Evolutionary conservation across 495 filamentous ascomycete species (phyloP), one percentile per base, ranked within the genome.

Genomic region (Thermochaetoides thermophila): DNA sequence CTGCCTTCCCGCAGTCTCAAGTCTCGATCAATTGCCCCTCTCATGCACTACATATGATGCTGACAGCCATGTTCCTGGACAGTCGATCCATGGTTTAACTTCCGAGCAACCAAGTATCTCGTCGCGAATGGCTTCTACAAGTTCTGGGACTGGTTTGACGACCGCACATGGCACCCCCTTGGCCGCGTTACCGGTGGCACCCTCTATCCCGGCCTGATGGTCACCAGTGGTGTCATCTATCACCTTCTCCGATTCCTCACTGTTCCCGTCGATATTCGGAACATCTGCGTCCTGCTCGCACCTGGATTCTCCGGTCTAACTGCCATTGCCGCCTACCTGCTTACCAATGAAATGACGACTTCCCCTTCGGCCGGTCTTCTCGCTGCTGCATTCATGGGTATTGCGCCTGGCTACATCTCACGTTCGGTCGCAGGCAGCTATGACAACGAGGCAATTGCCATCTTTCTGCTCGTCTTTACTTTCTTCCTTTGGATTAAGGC

Each of bases 61-160:
- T n/a, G n/a, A n/a, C n/a, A n/a, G n/a, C n/a, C n/a, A n/a, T n/a
- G n/a, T n/a, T n/a, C n/a, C n/a, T n/a, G n/a, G n/a, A 40, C 45
- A 96, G 89, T 96, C 61, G 89, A 99, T 60, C 91, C 91, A n/a
- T 99, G 91, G 91, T 99, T 99, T 61, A 99, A 99, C 60, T 99
- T 99, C 61, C 71, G 91, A 49, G 91, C 91, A 41, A 96, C 91
- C 30, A 95, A 95, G 62, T 95, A 99, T 46, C 71, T 99, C 30
- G 79, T 96, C 34, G 70, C 89, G 48, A 69, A 99, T 71, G 91
- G 91, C 38, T 96, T 99, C 61, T 91, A 94, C 57, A 83, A 78
- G 55, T 99, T 99, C 54, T 99, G 91, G 91, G 87, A 99, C 60
- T 99, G 91, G 91, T 99, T 99, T 52, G 91, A 99, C 63, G 91